Base-by-base conservation (phyloP, 345 rosid genomes). In the Combretum micranthum region DNA sequence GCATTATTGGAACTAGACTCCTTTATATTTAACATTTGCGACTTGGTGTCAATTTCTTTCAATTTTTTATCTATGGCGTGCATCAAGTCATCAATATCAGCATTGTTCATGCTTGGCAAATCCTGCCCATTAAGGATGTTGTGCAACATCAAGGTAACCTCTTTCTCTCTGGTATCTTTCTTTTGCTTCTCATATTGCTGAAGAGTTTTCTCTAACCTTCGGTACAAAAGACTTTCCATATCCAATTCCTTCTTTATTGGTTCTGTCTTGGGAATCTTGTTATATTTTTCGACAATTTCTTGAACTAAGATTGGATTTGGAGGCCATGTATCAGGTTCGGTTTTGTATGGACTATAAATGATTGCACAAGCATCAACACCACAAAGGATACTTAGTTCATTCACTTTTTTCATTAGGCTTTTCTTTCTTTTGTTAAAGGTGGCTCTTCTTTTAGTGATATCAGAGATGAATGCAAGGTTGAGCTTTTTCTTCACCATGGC, bases 321-420 rank as follows among this genome's bases (percentile, higher is more conserved):
- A 13, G 67, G 67, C 67, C 54, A 63, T 20, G 46, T 18, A 47
- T 52, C 54, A 17, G 67, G 60, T 47, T 47, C 14, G 1, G 13
- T 6, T 11, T 48, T 48, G 32, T 20, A 15, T 15, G 52, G 44
- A 20, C 47, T 48, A 12, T 48, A 53, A 13, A 63, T 55, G 47
- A 63, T 48, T 17, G 59, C 53, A 25, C 60, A 54, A 0, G 53
- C 67, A 0, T 44, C 23, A 16, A 63, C 47, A 10, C 53, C 67
- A 22, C 67, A 63, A 10, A 63, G 47, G 8, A 45, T 52, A 60
- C 54, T 47, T 17, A 63, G 60, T 53, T 63, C 60, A 13, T 26
- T 25, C 26, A 32, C 45, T 48, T 54, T 63, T 60, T 63, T 63
- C 47, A 63, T 5, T 2, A 25, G 26, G 5, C 26, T 5, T 25